Conservation (phyloP, 169 alveolate genomes). For the Plasmodium knowlesi region DNA sequence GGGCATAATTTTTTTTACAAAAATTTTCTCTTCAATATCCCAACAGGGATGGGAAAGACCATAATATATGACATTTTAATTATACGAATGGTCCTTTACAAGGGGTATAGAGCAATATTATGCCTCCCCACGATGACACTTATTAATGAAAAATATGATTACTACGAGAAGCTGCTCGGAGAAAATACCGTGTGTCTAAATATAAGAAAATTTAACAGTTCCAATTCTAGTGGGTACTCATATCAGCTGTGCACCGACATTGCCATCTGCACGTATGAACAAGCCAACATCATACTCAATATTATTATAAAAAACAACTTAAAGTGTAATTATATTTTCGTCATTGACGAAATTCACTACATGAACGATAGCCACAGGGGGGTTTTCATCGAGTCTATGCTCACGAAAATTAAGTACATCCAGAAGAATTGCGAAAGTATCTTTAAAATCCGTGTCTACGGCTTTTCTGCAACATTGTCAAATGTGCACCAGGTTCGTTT, state of each 20-base stretch:
- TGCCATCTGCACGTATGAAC: conserved; percentile 71
- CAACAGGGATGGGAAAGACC: conserved; percentile 74
- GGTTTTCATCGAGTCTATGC: conserved; percentile 20
- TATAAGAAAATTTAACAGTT: conserved; percentile 53
- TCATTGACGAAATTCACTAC: conserved; percentile 68
- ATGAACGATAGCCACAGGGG: conserved; percentile 28
- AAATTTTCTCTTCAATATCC: conserved; percentile 41
- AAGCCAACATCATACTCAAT: conserved; percentile 53
- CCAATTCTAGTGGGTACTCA: conserved; percentile 44
- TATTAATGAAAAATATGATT: conserved; percentile 64
- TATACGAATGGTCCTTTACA: conserved; percentile 30
- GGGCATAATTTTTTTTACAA: conserved; percentile 1
- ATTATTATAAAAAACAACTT: conserved; percentile 52
- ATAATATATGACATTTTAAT: conserved; percentile 54
- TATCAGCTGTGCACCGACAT: conserved; percentile 46
- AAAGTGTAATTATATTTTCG: conserved; percentile 28
- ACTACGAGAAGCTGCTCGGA: conserved; percentile 63
- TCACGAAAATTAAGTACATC: conserved; percentile 51
- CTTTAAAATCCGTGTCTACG: conserved; percentile 2
- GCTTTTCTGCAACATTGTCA: conserved; percentile 61
- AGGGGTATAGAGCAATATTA: conserved; percentile 50
- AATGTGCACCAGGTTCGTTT: conserved; percentile 45
- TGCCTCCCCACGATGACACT: conserved; percentile 38
- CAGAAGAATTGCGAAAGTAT: conserved; percentile 2
- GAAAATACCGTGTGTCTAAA: conserved; percentile 56